These are phyloP conservation scores for Dioscorea zingiberensis DNA, from an alignment of 106 monocot genomes.

Conservation along the genomic window DNA sequence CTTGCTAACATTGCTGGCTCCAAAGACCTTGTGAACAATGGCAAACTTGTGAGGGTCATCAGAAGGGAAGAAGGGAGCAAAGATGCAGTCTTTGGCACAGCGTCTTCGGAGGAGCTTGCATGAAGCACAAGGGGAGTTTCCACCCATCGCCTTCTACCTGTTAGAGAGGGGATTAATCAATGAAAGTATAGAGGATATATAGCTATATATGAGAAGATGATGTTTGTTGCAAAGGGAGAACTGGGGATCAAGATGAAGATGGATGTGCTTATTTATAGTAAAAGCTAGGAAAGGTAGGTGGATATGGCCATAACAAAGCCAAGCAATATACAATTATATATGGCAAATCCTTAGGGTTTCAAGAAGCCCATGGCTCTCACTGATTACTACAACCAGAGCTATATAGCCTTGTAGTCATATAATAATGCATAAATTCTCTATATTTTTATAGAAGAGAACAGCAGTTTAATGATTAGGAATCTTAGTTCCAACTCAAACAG, in stretches of 20 bases:
- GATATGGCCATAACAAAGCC: slow-evolving; percentile 1
- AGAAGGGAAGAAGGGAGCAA: slow-evolving; percentile 66
- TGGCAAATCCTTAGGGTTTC: slow-evolving; percentile 15
- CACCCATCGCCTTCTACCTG: slow-evolving; percentile 19
- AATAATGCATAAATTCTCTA: neutral
- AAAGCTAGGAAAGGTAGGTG: slow-evolving; percentile 8
- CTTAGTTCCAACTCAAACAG: slow-evolving; percentile 33
- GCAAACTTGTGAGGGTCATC: slow-evolving; percentile 72
- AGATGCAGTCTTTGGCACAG: slow-evolving; percentile 68
- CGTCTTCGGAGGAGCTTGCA: slow-evolving; percentile 64
- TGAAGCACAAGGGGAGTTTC: slow-evolving; percentile 63
- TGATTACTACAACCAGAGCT: neutral
- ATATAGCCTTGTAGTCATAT: neutral
- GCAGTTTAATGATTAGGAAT: slow-evolving; percentile 25
- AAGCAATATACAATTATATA: neutral
- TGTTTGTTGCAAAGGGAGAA: slow-evolving; percentile 4
- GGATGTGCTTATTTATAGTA: slow-evolving; percentile 26
- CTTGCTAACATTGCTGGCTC: slow-evolving; percentile 75
- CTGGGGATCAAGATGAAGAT: slow-evolving; percentile 14
- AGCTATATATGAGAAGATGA: neutral
- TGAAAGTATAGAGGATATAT: neutral
- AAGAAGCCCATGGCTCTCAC: slow-evolving; percentile 8
- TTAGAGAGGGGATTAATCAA: neutral
- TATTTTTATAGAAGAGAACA: slow-evolving; percentile 8
- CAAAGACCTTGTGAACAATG: slow-evolving; percentile 79